Conservation (phyloP, 345 rosid genomes). For the Murraya koenigii region DNA sequence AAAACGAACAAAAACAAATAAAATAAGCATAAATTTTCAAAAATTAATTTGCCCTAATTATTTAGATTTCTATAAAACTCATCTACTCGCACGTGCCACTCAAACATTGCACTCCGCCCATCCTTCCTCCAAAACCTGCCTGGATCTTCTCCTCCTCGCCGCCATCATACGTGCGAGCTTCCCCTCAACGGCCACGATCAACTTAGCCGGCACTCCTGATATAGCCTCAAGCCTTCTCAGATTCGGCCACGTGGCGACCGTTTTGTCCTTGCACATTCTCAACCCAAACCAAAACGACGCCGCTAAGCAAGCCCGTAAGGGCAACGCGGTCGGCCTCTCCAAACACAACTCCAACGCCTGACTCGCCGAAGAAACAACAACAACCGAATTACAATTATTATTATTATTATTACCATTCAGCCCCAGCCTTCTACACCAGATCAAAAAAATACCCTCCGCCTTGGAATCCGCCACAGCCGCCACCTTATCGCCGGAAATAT, state of each 20-base stretch:
- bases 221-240: slow-evolving; percentile 32
- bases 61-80: neutral
- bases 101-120: slow-evolving; percentile 42
- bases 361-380: slow-evolving; percentile 20
- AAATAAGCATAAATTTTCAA: neutral
- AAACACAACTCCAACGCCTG: slow-evolving; percentile 26
- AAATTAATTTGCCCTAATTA: neutral
- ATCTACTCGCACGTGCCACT: neutral
- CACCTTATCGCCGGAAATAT: neutral
- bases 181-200: slow-evolving; percentile 35
- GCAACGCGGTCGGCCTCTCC: slow-evolving; percentile 22
- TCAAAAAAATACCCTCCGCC: slow-evolving; percentile 30
- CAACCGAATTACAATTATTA: slow-evolving; percentile 9
- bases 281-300: slow-evolving; percentile 48
- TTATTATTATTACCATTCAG: slow-evolving; percentile 2
- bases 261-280: slow-evolving; percentile 14
- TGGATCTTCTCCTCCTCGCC: neutral
- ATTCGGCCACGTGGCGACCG: slow-evolving; percentile 26
- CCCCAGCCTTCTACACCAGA: slow-evolving; percentile 41
- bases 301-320: slow-evolving; percentile 33
- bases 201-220: slow-evolving; percentile 41
- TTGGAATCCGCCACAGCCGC: slow-evolving; percentile 1
- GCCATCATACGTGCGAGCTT: slow-evolving; percentile 25
- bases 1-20: neutral
- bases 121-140: slow-evolving; percentile 32